Evolutionary conservation across 1,139 yeast genomes (phyloP).

Genomic region (Pneumocystis sp.): DNA sequence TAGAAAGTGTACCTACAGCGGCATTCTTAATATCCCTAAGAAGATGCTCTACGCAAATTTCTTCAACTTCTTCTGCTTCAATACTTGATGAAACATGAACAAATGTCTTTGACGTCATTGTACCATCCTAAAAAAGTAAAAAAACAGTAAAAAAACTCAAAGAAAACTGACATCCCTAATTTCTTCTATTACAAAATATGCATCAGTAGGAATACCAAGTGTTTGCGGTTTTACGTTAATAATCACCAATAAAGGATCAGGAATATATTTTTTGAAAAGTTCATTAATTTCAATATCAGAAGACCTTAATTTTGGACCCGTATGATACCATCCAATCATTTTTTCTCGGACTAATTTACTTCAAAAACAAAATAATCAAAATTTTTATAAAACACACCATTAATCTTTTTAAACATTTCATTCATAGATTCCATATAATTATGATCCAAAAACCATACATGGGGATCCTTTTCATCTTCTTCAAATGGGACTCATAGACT

Average conservation of each 20-base stretch:
- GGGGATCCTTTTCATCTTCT: conserved; percentile 82
- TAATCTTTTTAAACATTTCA: conserved; percentile 93
- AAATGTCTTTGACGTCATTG: conserved; percentile 83
- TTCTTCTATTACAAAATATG: conserved; percentile 87
- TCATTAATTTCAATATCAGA: conserved; percentile 88
- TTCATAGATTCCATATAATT: conserved; percentile 93
- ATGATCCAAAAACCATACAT: conserved; percentile 97
- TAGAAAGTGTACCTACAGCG: conserved; percentile 84
- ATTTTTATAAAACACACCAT: conserved; percentile 28
- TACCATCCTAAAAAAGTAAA: conserved; percentile 32
- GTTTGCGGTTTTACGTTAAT: conserved; percentile 80
- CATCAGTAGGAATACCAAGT: conserved; percentile 85
- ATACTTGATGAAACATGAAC: conserved; percentile 83
- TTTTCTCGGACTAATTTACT: conserved; percentile 49
- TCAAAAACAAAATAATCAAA: not conserved
- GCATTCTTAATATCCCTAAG: conserved; percentile 90
- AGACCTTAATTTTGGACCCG: conserved; percentile 82
- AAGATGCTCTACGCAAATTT: conserved; percentile 94
- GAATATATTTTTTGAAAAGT: conserved; percentile 65
- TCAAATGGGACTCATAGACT: conserved; percentile 72
- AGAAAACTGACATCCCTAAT: conserved; percentile 54
- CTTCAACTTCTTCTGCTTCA: conserved; percentile 98
- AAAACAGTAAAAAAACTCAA: not conserved
- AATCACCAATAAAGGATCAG: conserved; percentile 71
- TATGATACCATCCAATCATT: conserved; percentile 96